phyloP scores from a whole-genome alignment of 2,329 filamentous ascomycete species.

The Epicoccum nigrum region DNA sequence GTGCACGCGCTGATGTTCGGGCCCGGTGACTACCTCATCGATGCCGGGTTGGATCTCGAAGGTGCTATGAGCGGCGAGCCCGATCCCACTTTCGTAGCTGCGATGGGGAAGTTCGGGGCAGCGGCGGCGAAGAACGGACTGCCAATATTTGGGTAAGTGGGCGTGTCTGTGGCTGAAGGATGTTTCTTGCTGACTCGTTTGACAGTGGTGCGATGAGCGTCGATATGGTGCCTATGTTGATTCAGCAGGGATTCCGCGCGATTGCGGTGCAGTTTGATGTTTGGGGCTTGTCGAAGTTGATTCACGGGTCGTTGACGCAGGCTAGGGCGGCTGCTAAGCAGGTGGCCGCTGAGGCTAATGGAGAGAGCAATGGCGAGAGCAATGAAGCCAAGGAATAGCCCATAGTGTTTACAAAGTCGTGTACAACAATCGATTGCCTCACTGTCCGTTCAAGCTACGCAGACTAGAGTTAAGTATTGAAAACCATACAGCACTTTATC shows the following conservation, averaged over 20 bases:
- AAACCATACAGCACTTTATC: too few species aligned
- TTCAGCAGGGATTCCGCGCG: conserved; percentile 26
- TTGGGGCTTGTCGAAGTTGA: conserved; percentile 29
- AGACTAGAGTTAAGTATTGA: too few species aligned
- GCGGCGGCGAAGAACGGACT: conserved; percentile 31
- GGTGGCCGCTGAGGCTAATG: conserved; percentile 19
- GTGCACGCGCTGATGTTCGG: conserved; percentile 36
- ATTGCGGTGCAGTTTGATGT: conserved; percentile 35
- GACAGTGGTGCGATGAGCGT: conserved; percentile 25
- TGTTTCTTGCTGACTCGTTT: conserved; percentile 2
- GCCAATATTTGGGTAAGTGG: conserved; percentile 29
- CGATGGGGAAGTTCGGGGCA: conserved; percentile 28
- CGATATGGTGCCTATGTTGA: conserved; percentile 29
- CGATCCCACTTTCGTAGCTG: conserved; percentile 25
- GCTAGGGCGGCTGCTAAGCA: conserved; percentile 28
- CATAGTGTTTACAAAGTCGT: too few species aligned
- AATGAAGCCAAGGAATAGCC: not conserved
- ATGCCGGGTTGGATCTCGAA: conserved; percentile 29
- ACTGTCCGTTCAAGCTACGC: too few species aligned
- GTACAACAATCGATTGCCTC: too few species aligned
- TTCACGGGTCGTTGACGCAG: conserved; percentile 22
- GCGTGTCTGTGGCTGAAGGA: not conserved
- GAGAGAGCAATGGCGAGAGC: not conserved
- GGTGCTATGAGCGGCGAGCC: conserved; percentile 23
- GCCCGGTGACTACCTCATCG: conserved; percentile 33